Evolutionary conservation across 1,284 basidiomycete species (phyloP), one percentile per base, ranked within the genome.

Genomic region (Tilletia caries): DNA sequence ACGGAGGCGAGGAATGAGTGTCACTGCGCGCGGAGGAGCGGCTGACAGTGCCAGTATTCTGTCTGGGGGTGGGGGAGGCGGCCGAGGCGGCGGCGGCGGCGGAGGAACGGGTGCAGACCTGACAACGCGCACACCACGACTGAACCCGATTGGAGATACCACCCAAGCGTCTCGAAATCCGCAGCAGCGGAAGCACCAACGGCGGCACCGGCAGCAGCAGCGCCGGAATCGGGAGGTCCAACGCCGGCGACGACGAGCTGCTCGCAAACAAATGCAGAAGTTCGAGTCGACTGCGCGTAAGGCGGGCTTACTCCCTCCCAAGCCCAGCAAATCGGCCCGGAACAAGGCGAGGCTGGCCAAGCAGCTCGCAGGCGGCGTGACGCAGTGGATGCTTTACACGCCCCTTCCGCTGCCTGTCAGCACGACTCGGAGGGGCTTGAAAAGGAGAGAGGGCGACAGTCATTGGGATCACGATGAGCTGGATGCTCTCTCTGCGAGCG

Each of bases 371-470:
- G 81, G 81, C 12, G 81, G 81, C 27, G 68, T 81, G 23, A 83
- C 81, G 3, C 75, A 81, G 66, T 83, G 79, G 37, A 79, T 76
- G 27, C 71, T 83, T 23, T 82, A 79, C 68, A 78, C 79, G 1
- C 77, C 80, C 2, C 74, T 77, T 62, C 69, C 74, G 18, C 68
- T 80, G 50, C 73, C 78, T 27, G 72, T 76, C 69, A 70, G 74
- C 37, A 32, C 71, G 12, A 68, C 62, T 6, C 58, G 58, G 10
- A 33, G 32, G 6, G 58, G 58, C 3, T 15, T 62, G 13, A 29
- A 33, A 15, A 25, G 58, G 18, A 27, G 58, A 2, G 58, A 62
- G 58, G 58, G 58, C 27, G 58, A 62, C 32, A 62, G 58, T 34
- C 58, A 62, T 20, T 62, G 58, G 58, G 32, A 62, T 13, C 32